Evolutionary conservation across 768 basidiomycete genomes (phyloP).

Genomic region (Cubamyces lactineus): DNA sequence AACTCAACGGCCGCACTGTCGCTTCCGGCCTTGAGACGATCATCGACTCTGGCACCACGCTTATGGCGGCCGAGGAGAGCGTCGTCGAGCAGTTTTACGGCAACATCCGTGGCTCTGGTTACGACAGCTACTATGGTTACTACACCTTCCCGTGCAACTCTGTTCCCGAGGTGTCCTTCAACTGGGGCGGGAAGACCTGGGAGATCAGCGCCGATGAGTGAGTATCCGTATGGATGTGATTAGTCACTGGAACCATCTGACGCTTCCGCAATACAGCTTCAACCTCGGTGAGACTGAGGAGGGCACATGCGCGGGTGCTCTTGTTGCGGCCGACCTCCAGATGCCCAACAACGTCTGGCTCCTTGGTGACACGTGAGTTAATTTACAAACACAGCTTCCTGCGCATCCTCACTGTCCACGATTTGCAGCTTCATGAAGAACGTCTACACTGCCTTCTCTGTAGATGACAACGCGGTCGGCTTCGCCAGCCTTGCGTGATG

Average conservation of each 20-base stretch:
- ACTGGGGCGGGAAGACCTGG: slow-evolving; percentile 34
- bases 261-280: slow-evolving; percentile 23
- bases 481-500: slow-evolving; percentile 4
- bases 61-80: slow-evolving; percentile 28
- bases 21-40: slow-evolving; percentile 23
- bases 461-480: slow-evolving; percentile 18
- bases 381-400: too few species aligned
- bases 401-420: too few species aligned
- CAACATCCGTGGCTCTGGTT: slow-evolving; percentile 26
- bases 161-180: slow-evolving; percentile 31
- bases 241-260: slow-evolving; percentile 13
- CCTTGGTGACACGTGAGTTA: slow-evolving; percentile 19
- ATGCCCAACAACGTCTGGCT: slow-evolving; percentile 14
- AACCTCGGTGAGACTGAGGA: slow-evolving; percentile 18
- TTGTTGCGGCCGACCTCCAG: neutral
- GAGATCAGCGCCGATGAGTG: slow-evolving; percentile 25
- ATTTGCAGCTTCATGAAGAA: too few species aligned
- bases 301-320: slow-evolving; percentile 11
- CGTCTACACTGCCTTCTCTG: slow-evolving; percentile 28
- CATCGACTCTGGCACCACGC: slow-evolving; percentile 33
- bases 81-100: slow-evolving; percentile 27
- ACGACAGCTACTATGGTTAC: slow-evolving; percentile 20
- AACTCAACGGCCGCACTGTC: slow-evolving; percentile 20
- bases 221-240: neutral
- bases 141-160: slow-evolving; percentile 33